Percentiles rank a stretch among this genome's conserved stretches.
Evolutionary conservation across 73 alveolate genomes (phyloP).

Genomic region (Uronychia binucleata): DNA sequence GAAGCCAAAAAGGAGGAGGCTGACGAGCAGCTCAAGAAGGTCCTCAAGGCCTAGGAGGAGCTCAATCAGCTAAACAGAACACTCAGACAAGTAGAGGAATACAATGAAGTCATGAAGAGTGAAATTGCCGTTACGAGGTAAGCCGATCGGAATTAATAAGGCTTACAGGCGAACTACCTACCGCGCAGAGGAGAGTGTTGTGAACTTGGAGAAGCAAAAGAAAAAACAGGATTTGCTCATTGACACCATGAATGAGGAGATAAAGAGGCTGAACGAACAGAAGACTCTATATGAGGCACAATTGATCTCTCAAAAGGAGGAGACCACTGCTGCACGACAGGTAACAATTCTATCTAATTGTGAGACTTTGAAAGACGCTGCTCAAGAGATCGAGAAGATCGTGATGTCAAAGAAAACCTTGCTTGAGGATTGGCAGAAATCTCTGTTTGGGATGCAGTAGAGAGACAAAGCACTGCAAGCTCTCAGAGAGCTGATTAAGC

Average conservation of each 20-base stretch:
- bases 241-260: constrained; percentile 90
- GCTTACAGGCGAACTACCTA: constrained; percentile 87
- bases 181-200: constrained; percentile 95
- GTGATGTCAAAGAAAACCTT: constrained; percentile 81
- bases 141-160: background rate
- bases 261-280: constrained; percentile 79
- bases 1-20: constrained; percentile 81
- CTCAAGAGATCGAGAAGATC: constrained; percentile 82
- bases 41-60: constrained; percentile 85
- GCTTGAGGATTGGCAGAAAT: constrained; percentile 82
- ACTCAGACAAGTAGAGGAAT: constrained; percentile 92
- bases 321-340: constrained; percentile 87
- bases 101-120: constrained; percentile 94
- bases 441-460: constrained; percentile 73
- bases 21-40: constrained; percentile 80
- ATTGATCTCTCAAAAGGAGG: constrained; percentile 77
- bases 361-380: constrained; percentile 90
- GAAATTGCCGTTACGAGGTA: constrained; percentile 85
- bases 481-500: constrained; percentile 68
- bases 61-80: constrained; percentile 86
- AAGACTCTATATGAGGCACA: constrained; percentile 80
- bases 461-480: constrained; percentile 79
- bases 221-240: constrained; percentile 84
- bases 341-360: background rate
- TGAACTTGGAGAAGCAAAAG: constrained; percentile 84